Conservation (phyloP, 768 basidiomycete genomes). For the Lentinus brumalis region DNA sequence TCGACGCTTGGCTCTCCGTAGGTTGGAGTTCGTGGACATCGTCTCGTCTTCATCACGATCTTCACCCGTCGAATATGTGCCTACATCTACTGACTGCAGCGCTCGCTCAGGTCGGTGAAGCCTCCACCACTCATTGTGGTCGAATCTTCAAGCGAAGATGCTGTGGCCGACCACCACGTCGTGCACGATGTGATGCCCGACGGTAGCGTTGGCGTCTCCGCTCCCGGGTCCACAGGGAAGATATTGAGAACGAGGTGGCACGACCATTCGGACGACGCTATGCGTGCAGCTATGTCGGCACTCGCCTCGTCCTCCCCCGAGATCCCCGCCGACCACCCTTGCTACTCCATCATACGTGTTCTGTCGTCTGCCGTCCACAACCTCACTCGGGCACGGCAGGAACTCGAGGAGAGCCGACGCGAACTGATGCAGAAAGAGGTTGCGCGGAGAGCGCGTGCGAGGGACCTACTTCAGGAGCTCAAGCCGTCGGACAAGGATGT, state of each 20-base stretch:
- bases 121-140: slow-evolving; percentile 31
- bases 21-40: no score
- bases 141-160: slow-evolving; percentile 27
- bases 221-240: slow-evolving; percentile 34
- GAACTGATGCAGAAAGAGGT: slow-evolving; percentile 61
- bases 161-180: no score
- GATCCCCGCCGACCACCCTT: slow-evolving; percentile 52
- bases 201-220: no score
- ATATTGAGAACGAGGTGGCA: slow-evolving; percentile 77
- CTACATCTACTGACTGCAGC: no score
- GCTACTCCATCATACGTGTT: slow-evolving; percentile 66
- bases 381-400: slow-evolving; percentile 55
- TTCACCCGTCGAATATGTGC: no score
- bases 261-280: slow-evolving; percentile 72
- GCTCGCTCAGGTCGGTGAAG: slow-evolving; percentile 13
- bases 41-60: background rate
- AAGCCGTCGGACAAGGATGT: slow-evolving; percentile 64
- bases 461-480: slow-evolving; percentile 58
- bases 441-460: slow-evolving; percentile 51
- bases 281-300: slow-evolving; percentile 61
- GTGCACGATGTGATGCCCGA: no score
- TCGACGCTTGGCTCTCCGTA: no score
- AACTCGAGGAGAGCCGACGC: slow-evolving; percentile 63
- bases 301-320: slow-evolving; percentile 49
- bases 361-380: slow-evolving; percentile 68